These are phyloP conservation scores for Saxispiralis lemnorum DNA, from an alignment of 495 filamentous ascomycete genomes.

Conservation along the genomic window DNA sequence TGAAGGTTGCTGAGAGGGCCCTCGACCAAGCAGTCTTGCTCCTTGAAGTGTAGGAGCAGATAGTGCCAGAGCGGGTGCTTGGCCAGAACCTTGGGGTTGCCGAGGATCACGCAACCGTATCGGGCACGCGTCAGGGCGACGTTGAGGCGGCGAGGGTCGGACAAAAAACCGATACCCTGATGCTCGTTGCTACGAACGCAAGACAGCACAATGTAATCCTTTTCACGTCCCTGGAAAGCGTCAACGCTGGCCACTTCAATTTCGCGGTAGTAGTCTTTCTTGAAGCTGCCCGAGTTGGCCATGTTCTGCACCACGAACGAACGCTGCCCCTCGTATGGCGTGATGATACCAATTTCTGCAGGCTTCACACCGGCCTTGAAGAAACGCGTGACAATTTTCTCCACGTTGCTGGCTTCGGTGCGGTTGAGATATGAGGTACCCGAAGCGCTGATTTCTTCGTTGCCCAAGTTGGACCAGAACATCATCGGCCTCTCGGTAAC, in stretches of 20 bases:
- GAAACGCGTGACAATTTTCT: constrained; percentile 95
- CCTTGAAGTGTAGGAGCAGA: constrained; percentile 92
- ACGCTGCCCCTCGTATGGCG: constrained; percentile 93
- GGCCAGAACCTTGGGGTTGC: constrained; percentile 92
- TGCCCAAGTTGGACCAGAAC: constrained; percentile 98
- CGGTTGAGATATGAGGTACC: constrained; percentile 97
- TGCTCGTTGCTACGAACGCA: constrained; percentile 98
- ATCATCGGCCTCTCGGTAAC: constrained; percentile 92
- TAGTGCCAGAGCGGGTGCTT: constrained; percentile 98
- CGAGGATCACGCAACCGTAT: constrained; percentile 87
- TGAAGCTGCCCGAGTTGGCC: constrained; percentile 91
- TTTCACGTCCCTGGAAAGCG: constrained; percentile 97
- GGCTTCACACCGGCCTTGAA: constrained; percentile 98
- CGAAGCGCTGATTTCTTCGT: constrained; percentile 93
- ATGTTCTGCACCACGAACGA: constrained; percentile 98
- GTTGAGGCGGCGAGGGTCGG: constrained; percentile 93
- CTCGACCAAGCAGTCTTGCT: constrained; percentile 87
- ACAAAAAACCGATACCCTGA: constrained; percentile 97
- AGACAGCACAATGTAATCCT: constrained; percentile 96
- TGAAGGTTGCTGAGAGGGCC: constrained; percentile 93
- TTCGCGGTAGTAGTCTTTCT: constrained; percentile 97
- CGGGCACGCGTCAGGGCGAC: constrained; percentile 96
- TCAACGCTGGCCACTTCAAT: constrained; percentile 97
- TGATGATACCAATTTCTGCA: constrained; percentile 87
- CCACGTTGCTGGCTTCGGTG: constrained; percentile 90